Conservation (phyloP, 495 filamentous ascomycete genomes). For the Pyrenula aspistea region DNA sequence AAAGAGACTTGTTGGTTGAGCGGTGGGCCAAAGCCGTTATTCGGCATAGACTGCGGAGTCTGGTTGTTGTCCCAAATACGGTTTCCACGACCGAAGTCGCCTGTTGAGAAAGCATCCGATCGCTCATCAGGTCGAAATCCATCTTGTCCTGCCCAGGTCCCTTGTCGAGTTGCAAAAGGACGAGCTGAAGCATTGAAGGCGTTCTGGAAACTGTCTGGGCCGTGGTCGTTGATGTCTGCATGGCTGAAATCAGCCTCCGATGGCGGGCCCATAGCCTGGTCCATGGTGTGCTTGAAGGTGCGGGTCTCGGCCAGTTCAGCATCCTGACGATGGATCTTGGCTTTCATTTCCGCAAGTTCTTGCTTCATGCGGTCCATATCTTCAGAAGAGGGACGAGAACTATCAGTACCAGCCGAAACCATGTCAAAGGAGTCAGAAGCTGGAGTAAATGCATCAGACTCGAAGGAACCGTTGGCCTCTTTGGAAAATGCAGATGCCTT, state of each 20-base stretch:
- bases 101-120: constrained; percentile 47
- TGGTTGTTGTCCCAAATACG: constrained; percentile 38
- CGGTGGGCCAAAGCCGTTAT: constrained; percentile 2
- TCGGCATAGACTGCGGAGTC: neutral
- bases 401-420: constrained; percentile 21
- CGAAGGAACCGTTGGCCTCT: constrained; percentile 35
- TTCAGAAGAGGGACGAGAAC: constrained; percentile 19
- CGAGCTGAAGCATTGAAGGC: constrained; percentile 40
- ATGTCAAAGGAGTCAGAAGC: constrained; percentile 35
- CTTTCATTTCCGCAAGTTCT: constrained; percentile 68
- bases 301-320: constrained; percentile 73
- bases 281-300: constrained; percentile 60
- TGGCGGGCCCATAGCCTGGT: constrained; percentile 55
- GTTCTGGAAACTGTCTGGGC: constrained; percentile 38
- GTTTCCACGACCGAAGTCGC: constrained; percentile 46
- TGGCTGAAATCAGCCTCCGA: constrained; percentile 41
- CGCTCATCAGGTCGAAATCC: constrained; percentile 53
- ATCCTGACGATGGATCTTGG: constrained; percentile 69
- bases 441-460: constrained; percentile 44
- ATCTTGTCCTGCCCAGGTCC: constrained; percentile 52
- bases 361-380: constrained; percentile 50
- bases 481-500: constrained; percentile 13
- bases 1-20: neutral
- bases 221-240: constrained; percentile 37
- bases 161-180: constrained; percentile 38